phyloP scores from a whole-genome alignment of 257 asterid genomes.

The Nicotiana otophora region DNA sequence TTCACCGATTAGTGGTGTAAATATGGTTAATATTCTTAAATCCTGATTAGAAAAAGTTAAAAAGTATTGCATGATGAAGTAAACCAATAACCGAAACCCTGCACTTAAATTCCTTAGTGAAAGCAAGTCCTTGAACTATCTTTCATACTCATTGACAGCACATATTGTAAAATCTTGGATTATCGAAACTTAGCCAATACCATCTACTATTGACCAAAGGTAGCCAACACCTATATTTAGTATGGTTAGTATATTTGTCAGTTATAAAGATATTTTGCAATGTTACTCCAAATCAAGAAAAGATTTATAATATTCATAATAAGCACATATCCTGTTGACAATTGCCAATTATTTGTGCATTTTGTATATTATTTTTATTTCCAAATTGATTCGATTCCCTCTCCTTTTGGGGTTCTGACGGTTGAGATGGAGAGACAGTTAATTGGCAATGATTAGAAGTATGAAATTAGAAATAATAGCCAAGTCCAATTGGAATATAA shows the following conservation, averaged over 20 bases:
- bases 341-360: slow-evolving; percentile 3
- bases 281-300: background rate
- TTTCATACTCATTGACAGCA: no score
- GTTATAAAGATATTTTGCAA: background rate
- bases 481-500: background rate
- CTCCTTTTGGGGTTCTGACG: no score
- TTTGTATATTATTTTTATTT: background rate
- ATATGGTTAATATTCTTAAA: background rate
- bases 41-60: background rate
- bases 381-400: background rate
- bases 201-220: no score
- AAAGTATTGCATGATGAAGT: background rate
- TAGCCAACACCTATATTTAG: no score
- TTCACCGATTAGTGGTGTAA: background rate
- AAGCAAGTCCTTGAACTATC: no score
- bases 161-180: no score
- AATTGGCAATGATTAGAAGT: background rate
- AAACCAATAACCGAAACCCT: no score
- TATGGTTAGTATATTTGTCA: background rate
- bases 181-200: no score
- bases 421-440: background rate
- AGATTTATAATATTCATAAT: background rate
- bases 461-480: slow-evolving; percentile 10
- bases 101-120: no score
- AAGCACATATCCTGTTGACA: background rate